Percentiles rank a stretch among this genome's conserved stretches.
phyloP scores from a whole-genome alignment of 192 early-diverging fungal species.

The Linderina pennispora region DNA sequence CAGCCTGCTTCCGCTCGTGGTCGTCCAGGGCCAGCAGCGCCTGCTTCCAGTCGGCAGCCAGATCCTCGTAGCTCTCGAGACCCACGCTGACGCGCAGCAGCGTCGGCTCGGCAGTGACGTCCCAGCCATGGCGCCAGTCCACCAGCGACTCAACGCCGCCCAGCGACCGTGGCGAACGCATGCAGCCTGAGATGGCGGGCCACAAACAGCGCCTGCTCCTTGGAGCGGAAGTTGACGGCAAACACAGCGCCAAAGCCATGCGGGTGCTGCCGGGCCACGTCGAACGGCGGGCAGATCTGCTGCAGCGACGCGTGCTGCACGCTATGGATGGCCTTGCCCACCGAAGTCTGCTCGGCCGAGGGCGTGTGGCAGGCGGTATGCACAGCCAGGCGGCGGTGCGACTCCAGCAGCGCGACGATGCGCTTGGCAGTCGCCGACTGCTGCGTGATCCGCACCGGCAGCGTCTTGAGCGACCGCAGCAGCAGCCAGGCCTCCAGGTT shows the following conservation, averaged over 20 bases:
- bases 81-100: conserved; percentile 63
- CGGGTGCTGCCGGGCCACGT: conserved; percentile 33
- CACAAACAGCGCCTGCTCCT: conserved; percentile 45
- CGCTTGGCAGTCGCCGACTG: conserved; percentile 53
- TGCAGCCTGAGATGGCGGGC: conserved; percentile 39
- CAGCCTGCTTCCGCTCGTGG: conserved; percentile 2
- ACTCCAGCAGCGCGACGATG: conserved; percentile 50
- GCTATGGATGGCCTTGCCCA: conserved; percentile 16
- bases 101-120: conserved; percentile 32
- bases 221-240: conserved; percentile 39
- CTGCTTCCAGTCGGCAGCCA: conserved; percentile 54
- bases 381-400: conserved; percentile 34
- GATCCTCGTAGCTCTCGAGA: conserved; percentile 58
- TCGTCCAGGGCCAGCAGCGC: conserved; percentile 43
- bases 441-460: conserved; percentile 55
- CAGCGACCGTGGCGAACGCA: conserved; percentile 56
- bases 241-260: conserved; percentile 40
- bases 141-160: conserved; percentile 61
- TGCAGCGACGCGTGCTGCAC: conserved; percentile 39
- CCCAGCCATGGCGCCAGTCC: conserved; percentile 58
- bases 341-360: conserved; percentile 6
- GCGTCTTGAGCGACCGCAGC: conserved; percentile 53
- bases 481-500: conserved; percentile 63
- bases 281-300: conserved; percentile 8
- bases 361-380: conserved; percentile 28